Evolutionary conservation across 306 rosid species (phyloP).

Genomic region (Amphicarpaea edgeworthii): DNA sequence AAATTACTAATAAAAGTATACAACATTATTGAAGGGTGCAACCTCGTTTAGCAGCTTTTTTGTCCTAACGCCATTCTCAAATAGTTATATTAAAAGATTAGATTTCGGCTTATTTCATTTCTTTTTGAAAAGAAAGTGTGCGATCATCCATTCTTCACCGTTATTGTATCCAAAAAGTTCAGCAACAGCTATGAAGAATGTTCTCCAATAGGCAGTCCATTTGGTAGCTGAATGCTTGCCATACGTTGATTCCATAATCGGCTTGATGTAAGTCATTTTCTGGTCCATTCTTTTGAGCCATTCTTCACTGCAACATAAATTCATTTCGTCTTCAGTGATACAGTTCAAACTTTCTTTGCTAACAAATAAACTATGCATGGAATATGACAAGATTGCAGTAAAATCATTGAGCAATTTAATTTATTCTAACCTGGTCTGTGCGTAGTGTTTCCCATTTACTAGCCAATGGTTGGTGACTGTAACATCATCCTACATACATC

Average conservation of each 20-base stretch:
- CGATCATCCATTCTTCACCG: slow-evolving; percentile 96
- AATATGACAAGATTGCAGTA: slow-evolving; percentile 8
- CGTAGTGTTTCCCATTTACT: slow-evolving; percentile 83
- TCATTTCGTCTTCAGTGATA: slow-evolving; percentile 15
- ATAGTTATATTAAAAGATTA: not conserved
- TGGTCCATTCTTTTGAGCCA: slow-evolving; percentile 94
- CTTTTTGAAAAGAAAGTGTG: slow-evolving; percentile 77
- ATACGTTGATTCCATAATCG: slow-evolving; percentile 84
- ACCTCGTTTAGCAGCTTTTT: not conserved
- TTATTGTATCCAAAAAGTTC: slow-evolving; percentile 84
- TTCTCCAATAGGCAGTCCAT: slow-evolving; percentile 95
- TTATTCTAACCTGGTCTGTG: slow-evolving; percentile 75
- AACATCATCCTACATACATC: slow-evolving; percentile 71
- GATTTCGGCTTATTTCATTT: slow-evolving; percentile 47
- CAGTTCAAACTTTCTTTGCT: not conserved
- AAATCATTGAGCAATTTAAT: not conserved
- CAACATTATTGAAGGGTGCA: not conserved
- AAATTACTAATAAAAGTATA: not conserved
- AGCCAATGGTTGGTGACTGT: slow-evolving; percentile 84
- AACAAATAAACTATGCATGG: not conserved
- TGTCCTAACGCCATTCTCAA: not conserved
- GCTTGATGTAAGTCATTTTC: slow-evolving; percentile 58
- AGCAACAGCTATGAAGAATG: slow-evolving; percentile 87
- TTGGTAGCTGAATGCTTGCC: slow-evolving; percentile 83
- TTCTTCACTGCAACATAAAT: slow-evolving; percentile 76